phyloP scores from a whole-genome alignment of 2,329 filamentous ascomycete genomes.

The Myriosclerotinia duriaeana region DNA sequence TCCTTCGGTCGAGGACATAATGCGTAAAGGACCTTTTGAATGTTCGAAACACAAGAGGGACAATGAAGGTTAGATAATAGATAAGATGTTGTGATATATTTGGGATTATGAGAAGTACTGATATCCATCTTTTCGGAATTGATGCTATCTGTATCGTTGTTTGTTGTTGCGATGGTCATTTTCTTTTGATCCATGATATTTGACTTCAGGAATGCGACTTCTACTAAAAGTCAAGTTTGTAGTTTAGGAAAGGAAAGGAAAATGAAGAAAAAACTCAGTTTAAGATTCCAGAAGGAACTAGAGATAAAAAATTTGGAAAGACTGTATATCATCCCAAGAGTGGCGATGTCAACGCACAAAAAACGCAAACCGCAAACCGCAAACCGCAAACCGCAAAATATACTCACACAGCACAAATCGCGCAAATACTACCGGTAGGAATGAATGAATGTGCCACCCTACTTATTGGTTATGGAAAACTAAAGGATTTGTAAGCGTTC shows the following conservation, averaged over 20 bases:
- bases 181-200: not conserved
- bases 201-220: constrained; percentile 1
- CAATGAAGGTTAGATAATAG: constrained; percentile 76
- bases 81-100: constrained; percentile 44
- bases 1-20: constrained; percentile 52
- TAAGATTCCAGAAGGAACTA: not conserved
- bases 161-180: not conserved
- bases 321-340: not conserved
- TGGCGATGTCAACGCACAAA: constrained; percentile 16
- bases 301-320: not conserved
- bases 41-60: constrained; percentile 68
- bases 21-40: constrained; percentile 55
- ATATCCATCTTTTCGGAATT: constrained; percentile 21
- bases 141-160: constrained; percentile 4
- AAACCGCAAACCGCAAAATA: constrained; percentile 14
- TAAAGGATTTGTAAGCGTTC: no score
- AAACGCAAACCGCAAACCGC: constrained; percentile 16
- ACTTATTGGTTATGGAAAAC: not conserved
- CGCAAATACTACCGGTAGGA: not conserved
- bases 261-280: no score
- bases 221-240: constrained; percentile 4
- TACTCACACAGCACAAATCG: constrained; percentile 11
- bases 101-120: not conserved
- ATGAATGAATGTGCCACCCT: not conserved
- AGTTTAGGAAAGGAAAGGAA: not conserved